phyloP scores from a whole-genome alignment of 495 filamentous ascomycete genomes.

The Chaetomium cochliodes region DNA sequence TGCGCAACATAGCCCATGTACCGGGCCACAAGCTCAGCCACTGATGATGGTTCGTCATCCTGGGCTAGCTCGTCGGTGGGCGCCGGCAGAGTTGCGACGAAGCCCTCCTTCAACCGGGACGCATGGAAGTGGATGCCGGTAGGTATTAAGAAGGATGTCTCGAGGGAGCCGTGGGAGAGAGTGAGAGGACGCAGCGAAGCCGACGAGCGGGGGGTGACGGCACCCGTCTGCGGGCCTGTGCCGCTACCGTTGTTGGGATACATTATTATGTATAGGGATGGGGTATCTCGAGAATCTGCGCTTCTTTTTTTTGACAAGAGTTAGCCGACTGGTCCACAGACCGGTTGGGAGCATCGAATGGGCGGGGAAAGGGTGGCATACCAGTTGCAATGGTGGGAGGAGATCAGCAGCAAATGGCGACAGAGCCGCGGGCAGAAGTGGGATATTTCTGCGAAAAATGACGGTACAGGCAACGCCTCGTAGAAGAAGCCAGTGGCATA shows the following conservation, averaged over 20 bases:
- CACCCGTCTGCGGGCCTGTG: constrained; percentile 86
- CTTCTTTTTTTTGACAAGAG: neutral
- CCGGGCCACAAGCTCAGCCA: constrained; percentile 82
- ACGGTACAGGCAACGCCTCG: neutral
- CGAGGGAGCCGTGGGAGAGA: constrained; percentile 88
- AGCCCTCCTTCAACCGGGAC: constrained; percentile 83
- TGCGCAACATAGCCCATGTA: constrained; percentile 85
- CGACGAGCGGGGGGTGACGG: constrained; percentile 86
- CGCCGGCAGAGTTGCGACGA: constrained; percentile 75
- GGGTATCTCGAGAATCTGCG: constrained; percentile 28
- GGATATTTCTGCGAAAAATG: neutral
- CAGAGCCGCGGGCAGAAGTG: neutral
- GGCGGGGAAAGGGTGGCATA: neutral
- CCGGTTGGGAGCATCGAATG: no score
- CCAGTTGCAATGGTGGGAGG: neutral
- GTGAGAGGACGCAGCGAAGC: constrained; percentile 86
- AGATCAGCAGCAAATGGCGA: neutral
- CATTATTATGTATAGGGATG: constrained; percentile 53
- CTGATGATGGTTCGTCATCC: constrained; percentile 95
- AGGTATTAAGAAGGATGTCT: constrained; percentile 90
- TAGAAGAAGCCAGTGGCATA: neutral
- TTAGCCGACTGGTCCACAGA: neutral
- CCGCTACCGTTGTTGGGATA: constrained; percentile 73
- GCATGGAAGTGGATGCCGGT: constrained; percentile 94
- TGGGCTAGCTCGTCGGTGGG: constrained; percentile 95